A percentile compares a stretch with the other conserved stretches of the same genome.
Conservation (phyloP, 306 rosid species). For the Comarum palustre region DNA sequence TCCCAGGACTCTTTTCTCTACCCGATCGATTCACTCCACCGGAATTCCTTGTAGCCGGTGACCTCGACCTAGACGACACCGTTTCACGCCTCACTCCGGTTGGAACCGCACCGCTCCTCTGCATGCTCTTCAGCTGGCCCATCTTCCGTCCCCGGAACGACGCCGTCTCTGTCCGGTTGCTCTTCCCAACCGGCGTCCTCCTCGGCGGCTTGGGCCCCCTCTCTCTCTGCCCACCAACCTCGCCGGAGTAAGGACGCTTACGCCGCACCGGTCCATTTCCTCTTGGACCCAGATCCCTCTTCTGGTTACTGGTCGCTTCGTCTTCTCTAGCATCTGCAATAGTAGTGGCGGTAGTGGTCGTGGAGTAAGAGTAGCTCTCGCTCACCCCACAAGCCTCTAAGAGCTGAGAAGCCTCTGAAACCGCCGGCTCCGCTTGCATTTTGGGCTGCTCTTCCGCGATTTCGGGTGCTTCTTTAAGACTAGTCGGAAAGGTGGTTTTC, state of each 20-base stretch:
- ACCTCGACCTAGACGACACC: constrained; percentile 43
- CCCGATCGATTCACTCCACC: constrained; percentile 27
- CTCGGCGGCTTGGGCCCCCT: constrained; percentile 30
- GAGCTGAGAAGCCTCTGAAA: constrained; percentile 41
- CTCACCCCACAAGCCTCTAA: constrained; percentile 54
- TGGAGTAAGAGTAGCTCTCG: constrained; percentile 58
- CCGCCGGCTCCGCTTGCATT: constrained; percentile 18
- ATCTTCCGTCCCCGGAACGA: constrained; percentile 38
- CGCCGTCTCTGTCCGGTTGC: constrained; percentile 22
- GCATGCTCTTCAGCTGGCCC: constrained; percentile 34
- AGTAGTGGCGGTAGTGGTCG: constrained; percentile 55
- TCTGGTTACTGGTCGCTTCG: constrained; percentile 63
- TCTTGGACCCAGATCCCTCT: constrained; percentile 39
- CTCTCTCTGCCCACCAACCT: constrained; percentile 33
- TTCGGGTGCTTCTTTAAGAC: too few species aligned
- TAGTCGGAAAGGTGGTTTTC: constrained; percentile 25
- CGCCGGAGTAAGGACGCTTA: constrained; percentile 50
- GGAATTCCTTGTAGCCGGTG: constrained; percentile 49
- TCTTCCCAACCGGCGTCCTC: constrained; percentile 36
- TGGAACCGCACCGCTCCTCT: constrained; percentile 27
- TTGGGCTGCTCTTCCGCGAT: not conserved
- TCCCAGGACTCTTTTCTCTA: constrained; percentile 28
- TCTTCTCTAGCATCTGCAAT: constrained; percentile 53
- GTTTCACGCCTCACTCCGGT: constrained; percentile 36
- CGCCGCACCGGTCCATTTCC: constrained; percentile 29